Conservation (phyloP, 2,329 filamentous ascomycete genomes). For the Nigrospora oryzae region DNA sequence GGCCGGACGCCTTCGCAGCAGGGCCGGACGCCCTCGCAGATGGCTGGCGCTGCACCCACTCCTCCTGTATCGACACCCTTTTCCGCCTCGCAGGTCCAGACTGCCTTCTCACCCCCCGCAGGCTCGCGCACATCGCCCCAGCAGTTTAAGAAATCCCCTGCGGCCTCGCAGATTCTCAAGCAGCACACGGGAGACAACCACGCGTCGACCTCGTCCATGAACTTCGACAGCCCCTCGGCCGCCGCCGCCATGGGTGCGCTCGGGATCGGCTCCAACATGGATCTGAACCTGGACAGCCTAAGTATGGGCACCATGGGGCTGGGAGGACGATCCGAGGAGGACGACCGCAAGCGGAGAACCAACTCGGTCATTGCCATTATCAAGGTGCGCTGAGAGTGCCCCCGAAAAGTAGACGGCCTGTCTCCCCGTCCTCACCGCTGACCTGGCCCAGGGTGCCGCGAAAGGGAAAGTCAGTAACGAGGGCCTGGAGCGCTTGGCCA, state of each 20-base stretch:
- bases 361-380: slow-evolving; percentile 41
- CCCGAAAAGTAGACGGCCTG: slow-evolving; percentile 24
- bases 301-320: slow-evolving; percentile 37
- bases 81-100: slow-evolving; percentile 43
- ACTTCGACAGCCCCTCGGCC: slow-evolving; percentile 57
- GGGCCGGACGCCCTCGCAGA: slow-evolving; percentile 40
- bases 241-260: slow-evolving; percentile 52
- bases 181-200: not conserved
- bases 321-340: slow-evolving; percentile 34
- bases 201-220: slow-evolving; percentile 26
- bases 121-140: slow-evolving; percentile 54
- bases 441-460: slow-evolving; percentile 19
- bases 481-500: slow-evolving; percentile 63
- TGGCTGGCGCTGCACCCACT: slow-evolving; percentile 42
- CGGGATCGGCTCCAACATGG: slow-evolving; percentile 39
- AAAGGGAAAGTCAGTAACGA: slow-evolving; percentile 65
- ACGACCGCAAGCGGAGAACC: slow-evolving; percentile 46
- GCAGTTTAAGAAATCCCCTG: slow-evolving; percentile 56
- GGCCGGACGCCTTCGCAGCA: slow-evolving; percentile 42
- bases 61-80: slow-evolving; percentile 62
- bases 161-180: slow-evolving; percentile 19
- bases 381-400: slow-evolving; percentile 30
- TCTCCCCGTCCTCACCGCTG: slow-evolving; percentile 8
- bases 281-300: slow-evolving; percentile 44
- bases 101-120: slow-evolving; percentile 48